phyloP scores from a whole-genome alignment of 192 early-diverging fungal species.

The Coemansia javaensis region DNA sequence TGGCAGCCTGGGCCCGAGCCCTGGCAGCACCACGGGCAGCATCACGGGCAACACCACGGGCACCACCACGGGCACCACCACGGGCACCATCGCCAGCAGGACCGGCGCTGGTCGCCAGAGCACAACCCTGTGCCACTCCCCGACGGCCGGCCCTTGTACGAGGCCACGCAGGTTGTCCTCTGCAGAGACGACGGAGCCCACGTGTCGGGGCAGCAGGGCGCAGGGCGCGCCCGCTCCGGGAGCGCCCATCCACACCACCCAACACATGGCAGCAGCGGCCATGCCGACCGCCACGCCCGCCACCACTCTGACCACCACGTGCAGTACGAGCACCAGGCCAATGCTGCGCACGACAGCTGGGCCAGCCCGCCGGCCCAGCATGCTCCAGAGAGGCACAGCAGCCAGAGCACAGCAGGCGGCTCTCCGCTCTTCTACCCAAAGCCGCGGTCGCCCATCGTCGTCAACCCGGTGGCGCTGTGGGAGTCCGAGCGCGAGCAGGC shows the following conservation, averaged over 20 bases:
- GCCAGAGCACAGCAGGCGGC: conserved; percentile 13
- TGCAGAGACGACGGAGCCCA: too few species aligned
- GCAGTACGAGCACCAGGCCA: conserved; percentile 1
- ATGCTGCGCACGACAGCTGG: background rate
- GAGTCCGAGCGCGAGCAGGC: conserved; percentile 47
- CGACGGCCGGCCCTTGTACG: conserved; percentile 29
- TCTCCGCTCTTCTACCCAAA: conserved; percentile 45
- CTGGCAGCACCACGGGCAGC: background rate
- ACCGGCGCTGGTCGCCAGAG: conserved; percentile 6
- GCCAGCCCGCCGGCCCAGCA: conserved; percentile 10
- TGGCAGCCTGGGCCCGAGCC: too few species aligned
- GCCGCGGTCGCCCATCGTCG: conserved; percentile 43
- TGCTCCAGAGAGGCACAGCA: conserved; percentile 1
- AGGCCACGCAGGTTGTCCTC: conserved; percentile 46
- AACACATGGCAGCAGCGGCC: background rate
- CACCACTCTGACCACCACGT: background rate
- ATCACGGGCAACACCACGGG: conserved; percentile 1
- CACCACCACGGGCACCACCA: conserved; percentile 4
- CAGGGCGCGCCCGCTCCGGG: background rate
- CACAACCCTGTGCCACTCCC: conserved; percentile 26
- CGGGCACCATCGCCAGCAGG: background rate
- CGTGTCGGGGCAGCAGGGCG: conserved; percentile 12
- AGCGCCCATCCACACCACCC: background rate
- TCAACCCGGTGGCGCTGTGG: conserved; percentile 52
- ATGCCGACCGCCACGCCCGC: background rate